Conservation (phyloP, 2,329 filamentous ascomycete species). For the Neonectria punicea region DNA sequence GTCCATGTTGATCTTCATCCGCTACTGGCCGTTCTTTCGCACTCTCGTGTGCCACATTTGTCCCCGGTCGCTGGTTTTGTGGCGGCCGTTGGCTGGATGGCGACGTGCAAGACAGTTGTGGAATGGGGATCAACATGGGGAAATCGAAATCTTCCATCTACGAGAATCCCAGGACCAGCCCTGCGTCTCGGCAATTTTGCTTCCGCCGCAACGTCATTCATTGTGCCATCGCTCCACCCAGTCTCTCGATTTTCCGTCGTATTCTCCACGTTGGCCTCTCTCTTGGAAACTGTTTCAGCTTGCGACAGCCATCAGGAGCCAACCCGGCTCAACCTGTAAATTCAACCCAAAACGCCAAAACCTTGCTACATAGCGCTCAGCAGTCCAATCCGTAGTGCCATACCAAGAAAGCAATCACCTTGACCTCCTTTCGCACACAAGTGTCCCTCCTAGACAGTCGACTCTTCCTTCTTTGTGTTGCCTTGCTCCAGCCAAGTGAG, state of each 20-base stretch:
- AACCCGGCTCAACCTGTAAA: constrained; percentile 1
- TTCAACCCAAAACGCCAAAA: constrained; percentile 16
- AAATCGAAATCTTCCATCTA: background rate
- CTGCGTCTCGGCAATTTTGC: background rate
- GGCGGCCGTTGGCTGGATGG: background rate
- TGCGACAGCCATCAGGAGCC: background rate
- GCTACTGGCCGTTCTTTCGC: background rate
- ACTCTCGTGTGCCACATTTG: background rate
- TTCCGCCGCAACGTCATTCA: background rate
- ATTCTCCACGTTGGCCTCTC: background rate
- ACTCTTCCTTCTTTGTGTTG: background rate
- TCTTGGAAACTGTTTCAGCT: background rate
- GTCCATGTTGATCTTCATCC: constrained; percentile 6
- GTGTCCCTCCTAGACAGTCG: background rate
- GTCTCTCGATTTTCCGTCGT: background rate
- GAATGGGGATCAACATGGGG: background rate
- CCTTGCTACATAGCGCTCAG: constrained; percentile 15
- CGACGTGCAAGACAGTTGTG: background rate
- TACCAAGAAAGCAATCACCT: background rate
- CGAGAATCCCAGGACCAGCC: background rate
- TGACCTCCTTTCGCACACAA: background rate
- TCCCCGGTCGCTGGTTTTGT: background rate
- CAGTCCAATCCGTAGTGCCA: background rate
- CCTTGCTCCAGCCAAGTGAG: background rate
- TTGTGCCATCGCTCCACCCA: background rate